These are phyloP conservation scores for Asclepias syriaca DNA, from an alignment of 257 asterid genomes.

Conservation along the genomic window DNA sequence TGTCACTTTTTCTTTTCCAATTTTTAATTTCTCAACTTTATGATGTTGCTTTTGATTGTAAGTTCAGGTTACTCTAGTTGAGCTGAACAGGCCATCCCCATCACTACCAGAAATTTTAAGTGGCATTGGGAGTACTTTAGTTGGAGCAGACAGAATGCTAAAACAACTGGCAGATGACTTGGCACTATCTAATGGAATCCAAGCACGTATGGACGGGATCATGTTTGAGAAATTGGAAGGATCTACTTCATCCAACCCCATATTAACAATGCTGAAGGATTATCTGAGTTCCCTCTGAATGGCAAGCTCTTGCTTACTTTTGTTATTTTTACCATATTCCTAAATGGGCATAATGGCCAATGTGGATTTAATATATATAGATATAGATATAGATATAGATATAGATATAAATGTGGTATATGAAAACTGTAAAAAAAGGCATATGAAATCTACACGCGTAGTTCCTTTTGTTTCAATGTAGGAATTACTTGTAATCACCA, in stretches of 20 bases:
- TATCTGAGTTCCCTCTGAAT: constrained; percentile 40
- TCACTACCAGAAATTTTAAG: constrained; percentile 57
- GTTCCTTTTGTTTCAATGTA: background rate
- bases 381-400: too few species aligned
- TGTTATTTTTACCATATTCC: background rate
- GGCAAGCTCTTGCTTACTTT: background rate
- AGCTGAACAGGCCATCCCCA: constrained; percentile 71
- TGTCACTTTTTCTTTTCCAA: background rate
- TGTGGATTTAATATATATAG: background rate
- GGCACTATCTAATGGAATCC: constrained; percentile 56
- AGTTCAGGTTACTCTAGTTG: constrained; percentile 72
- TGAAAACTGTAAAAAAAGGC: background rate
- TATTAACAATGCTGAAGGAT: constrained; percentile 45
- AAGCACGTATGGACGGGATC: constrained; percentile 82
- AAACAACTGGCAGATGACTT: constrained; percentile 46
- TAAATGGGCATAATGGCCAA: background rate
- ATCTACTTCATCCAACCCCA: constrained; percentile 35
- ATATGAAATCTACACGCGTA: background rate
- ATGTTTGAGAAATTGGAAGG: constrained; percentile 58
- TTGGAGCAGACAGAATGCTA: constrained; percentile 48
- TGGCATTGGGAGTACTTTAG: constrained; percentile 54
- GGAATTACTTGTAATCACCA: background rate
- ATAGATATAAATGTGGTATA: too few species aligned
- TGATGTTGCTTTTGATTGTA: constrained; percentile 1
- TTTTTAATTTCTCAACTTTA: constrained; percentile 8